These are phyloP conservation scores for Zopfia rhizophila DNA, from an alignment of 2,329 filamentous ascomycete species.

Conservation along the genomic window DNA sequence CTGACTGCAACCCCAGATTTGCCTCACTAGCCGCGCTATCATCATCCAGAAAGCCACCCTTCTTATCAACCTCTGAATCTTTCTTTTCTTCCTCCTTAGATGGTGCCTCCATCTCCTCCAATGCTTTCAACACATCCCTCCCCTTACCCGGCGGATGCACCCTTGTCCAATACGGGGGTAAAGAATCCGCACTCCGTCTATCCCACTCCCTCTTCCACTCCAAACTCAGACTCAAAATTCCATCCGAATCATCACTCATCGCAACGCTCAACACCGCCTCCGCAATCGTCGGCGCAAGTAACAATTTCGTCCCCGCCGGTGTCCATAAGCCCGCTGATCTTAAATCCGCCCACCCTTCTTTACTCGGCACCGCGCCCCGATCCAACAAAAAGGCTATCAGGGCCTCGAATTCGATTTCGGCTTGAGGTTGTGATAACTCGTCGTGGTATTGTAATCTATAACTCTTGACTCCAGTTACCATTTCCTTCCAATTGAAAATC, in stretches of 20 bases:
- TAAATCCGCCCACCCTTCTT: slow-evolving; percentile 32
- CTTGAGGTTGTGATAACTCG: slow-evolving; percentile 58
- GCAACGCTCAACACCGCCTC: slow-evolving; percentile 38
- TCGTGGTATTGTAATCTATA: slow-evolving; percentile 72
- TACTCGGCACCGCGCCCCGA: slow-evolving; percentile 45
- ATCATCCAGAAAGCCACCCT: slow-evolving; percentile 32
- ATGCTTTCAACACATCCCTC: slow-evolving; percentile 19
- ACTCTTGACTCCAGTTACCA: slow-evolving; percentile 69
- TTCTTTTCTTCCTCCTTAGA: slow-evolving; percentile 14
- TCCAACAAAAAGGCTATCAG: slow-evolving; percentile 71
- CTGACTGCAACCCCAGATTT: slow-evolving; percentile 3
- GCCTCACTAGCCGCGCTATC: slow-evolving; percentile 27
- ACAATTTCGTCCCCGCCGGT: slow-evolving; percentile 39
- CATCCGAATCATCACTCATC: slow-evolving; percentile 41
- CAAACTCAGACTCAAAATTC: slow-evolving; percentile 34
- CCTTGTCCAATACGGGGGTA: slow-evolving; percentile 41
- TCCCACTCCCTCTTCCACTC: slow-evolving; percentile 36
- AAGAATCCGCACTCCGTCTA: slow-evolving; percentile 24
- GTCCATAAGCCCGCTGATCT: slow-evolving; percentile 39
- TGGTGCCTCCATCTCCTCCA: slow-evolving; percentile 20
- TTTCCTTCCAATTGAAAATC: slow-evolving; percentile 72
- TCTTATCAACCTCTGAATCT: slow-evolving; percentile 18
- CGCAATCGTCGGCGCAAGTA: slow-evolving; percentile 25
- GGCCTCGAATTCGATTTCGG: slow-evolving; percentile 67
- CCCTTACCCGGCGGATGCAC: slow-evolving; percentile 20